phyloP scores from a whole-genome alignment of 768 basidiomycete species.

The Termitomyces sp. region DNA sequence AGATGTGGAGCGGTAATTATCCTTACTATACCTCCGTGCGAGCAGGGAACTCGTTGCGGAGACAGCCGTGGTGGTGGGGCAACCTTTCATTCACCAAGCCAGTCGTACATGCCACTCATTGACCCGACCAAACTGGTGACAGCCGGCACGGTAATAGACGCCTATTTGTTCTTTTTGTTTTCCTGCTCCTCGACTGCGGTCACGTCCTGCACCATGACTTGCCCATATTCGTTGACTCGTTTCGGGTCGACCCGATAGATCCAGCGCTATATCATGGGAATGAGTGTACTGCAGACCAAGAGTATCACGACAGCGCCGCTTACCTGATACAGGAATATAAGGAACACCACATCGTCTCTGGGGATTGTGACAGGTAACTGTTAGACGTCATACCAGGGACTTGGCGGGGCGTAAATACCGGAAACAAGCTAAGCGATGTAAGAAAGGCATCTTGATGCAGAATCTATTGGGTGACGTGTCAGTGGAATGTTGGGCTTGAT shows the following conservation, averaged over 20 bases:
- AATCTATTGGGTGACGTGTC: slow-evolving; percentile 47
- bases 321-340: slow-evolving; percentile 91
- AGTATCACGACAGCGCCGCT: slow-evolving; percentile 19
- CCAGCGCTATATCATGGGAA: slow-evolving; percentile 64
- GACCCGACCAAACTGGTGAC: background rate
- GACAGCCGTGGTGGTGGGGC: slow-evolving; percentile 3
- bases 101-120: background rate
- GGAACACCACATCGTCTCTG: slow-evolving; percentile 86
- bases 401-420: slow-evolving; percentile 32
- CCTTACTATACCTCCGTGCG: slow-evolving; percentile 21
- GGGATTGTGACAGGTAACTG: slow-evolving; percentile 16
- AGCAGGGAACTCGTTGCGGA: slow-evolving; percentile 12
- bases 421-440: slow-evolving; percentile 90
- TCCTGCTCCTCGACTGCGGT: slow-evolving; percentile 44
- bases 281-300: slow-evolving; percentile 12
- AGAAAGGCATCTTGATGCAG: slow-evolving; percentile 94
- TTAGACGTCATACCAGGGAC: slow-evolving; percentile 14
- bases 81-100: background rate
- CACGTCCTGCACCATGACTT: slow-evolving; percentile 60
- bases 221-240: slow-evolving; percentile 95
- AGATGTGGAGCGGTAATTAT: slow-evolving; percentile 6
- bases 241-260: slow-evolving; percentile 96
- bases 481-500: slow-evolving; percentile 8
- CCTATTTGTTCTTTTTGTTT: slow-evolving; percentile 55
- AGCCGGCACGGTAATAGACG: background rate